Conservation (phyloP, 176 grass and related monocot species). For the Pontederia paniculata region DNA sequence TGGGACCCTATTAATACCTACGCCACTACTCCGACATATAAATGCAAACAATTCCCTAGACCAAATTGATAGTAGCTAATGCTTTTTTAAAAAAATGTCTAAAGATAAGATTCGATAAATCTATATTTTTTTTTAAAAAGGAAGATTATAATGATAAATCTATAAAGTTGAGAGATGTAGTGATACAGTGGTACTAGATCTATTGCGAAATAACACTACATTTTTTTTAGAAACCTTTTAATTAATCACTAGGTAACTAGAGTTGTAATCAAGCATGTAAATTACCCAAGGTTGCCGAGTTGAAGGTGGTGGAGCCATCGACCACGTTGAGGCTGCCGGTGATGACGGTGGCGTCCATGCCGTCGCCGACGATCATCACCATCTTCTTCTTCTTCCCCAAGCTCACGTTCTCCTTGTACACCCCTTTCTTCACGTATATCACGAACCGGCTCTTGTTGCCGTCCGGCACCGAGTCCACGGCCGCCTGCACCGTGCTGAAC, state of each 20-base stretch:
- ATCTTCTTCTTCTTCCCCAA: constrained; percentile 42
- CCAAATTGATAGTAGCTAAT: too few species aligned
- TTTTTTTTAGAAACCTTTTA: too few species aligned
- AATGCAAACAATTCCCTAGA: background rate
- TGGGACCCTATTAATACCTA: too few species aligned
- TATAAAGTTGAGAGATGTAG: too few species aligned
- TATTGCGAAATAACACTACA: too few species aligned
- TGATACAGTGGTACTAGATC: too few species aligned
- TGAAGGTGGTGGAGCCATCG: constrained; percentile 47
- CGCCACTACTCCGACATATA: too few species aligned
- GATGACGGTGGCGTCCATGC: constrained; percentile 48
- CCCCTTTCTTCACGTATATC: constrained; percentile 44
- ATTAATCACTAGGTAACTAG: too few species aligned
- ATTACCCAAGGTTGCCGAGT: constrained; percentile 47
- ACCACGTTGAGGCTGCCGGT: constrained; percentile 45
- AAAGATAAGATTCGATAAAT: too few species aligned
- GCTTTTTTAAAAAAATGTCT: background rate
- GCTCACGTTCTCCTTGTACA: constrained; percentile 45
- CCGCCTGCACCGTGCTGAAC: constrained; percentile 38
- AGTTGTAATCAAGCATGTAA: too few species aligned
- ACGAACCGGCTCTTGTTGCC: constrained; percentile 31
- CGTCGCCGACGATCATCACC: constrained; percentile 53
- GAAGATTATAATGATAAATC: too few species aligned
- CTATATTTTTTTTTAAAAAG: too few species aligned
- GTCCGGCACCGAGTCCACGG: constrained; percentile 36